phyloP scores from a whole-genome alignment of 805 yeast species.

The Tetrapisispora fleetii region DNA sequence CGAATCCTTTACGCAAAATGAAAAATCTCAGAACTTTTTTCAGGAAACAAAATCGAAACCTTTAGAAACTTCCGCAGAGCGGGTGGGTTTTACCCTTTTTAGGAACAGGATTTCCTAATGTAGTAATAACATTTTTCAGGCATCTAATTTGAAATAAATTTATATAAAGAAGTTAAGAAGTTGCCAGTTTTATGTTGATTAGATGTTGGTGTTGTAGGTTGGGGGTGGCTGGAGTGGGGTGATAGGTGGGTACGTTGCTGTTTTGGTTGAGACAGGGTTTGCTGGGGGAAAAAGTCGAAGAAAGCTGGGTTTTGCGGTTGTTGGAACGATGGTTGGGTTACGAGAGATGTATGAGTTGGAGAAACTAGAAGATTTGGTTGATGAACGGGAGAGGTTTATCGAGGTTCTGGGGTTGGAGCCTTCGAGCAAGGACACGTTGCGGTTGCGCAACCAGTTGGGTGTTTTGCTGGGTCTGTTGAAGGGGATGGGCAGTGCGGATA shows the following conservation, averaged over 20 bases:
- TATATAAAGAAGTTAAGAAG: no score
- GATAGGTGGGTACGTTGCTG: no score
- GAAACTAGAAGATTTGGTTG: conserved; percentile 19
- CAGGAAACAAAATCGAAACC: no score
- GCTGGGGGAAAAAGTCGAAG: no score
- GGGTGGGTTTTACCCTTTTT: not conserved
- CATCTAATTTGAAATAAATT: no score
- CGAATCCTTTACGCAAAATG: not conserved
- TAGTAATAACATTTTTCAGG: not conserved
- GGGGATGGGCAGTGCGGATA: conserved; percentile 4
- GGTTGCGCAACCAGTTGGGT: conserved; percentile 16
- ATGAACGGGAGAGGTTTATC: conserved; percentile 22
- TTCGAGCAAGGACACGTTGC: conserved; percentile 18
- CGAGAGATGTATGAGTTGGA: conserved; percentile 21
- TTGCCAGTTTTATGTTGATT: no score
- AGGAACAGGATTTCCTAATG: not conserved
- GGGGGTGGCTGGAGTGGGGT: no score
- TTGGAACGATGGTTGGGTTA: conserved; percentile 13
- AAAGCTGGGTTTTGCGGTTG: not conserved
- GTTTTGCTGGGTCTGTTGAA: conserved; percentile 10
- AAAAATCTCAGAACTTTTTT: not conserved
- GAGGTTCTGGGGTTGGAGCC: conserved; percentile 15
- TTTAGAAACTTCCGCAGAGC: not conserved
- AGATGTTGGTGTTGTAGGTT: no score
- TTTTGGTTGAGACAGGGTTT: no score